Evolutionary conservation across 106 monocot genomes (phyloP).

Genomic region (Dendrobium officinale): DNA sequence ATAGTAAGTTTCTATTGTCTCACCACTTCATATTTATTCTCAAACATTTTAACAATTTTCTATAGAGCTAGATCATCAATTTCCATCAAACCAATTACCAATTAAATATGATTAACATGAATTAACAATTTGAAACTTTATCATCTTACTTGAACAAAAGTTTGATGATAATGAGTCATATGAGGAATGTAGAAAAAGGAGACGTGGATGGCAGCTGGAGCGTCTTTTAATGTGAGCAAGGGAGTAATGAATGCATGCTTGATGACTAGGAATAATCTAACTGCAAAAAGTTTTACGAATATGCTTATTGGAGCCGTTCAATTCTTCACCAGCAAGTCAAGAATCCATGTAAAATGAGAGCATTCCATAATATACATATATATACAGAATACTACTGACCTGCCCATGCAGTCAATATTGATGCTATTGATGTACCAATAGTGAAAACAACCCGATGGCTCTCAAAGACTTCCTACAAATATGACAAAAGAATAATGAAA

Average conservation of each 20-base stretch:
- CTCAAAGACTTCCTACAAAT: conserved; percentile 71
- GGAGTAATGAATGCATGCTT: background rate
- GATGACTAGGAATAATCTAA: background rate
- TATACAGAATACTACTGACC: conserved; percentile 32
- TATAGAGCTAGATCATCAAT: background rate
- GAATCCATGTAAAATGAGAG: background rate
- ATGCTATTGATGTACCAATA: conserved; percentile 74
- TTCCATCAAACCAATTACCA: background rate
- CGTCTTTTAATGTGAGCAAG: background rate
- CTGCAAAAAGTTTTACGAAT: background rate
- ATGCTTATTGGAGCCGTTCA: background rate
- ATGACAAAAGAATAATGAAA: background rate
- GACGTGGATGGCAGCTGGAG: background rate
- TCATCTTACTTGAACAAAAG: background rate
- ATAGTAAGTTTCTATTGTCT: no score
- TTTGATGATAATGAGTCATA: background rate
- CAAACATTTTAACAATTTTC: background rate
- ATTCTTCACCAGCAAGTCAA: background rate
- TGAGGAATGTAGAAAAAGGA: background rate
- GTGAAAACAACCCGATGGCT: conserved; percentile 80
- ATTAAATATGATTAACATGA: background rate
- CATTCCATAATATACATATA: background rate
- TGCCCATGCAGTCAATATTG: conserved; percentile 86
- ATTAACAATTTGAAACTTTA: background rate
- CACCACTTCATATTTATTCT: background rate